phyloP scores from a whole-genome alignment of 441 rosid genomes.

The Brassica hybrid region DNA sequence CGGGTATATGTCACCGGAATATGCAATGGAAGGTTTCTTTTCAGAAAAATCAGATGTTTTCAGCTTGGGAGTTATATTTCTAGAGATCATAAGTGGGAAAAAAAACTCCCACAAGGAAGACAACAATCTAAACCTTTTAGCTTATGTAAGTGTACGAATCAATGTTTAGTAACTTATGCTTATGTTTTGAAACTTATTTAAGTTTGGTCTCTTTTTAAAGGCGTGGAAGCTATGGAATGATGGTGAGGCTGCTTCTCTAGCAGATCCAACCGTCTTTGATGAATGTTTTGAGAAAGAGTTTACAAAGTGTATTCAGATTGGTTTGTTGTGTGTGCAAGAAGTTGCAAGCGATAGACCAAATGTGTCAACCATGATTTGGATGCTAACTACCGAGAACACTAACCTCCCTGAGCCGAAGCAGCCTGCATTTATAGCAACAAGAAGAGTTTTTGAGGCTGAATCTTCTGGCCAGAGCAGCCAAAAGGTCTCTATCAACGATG shows the following conservation, averaged over 20 bases:
- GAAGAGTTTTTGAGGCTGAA: conserved; percentile 45
- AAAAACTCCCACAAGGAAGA: conserved; percentile 49
- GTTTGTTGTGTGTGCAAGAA: too few relatives aligned
- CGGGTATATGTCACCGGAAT: conserved; percentile 70
- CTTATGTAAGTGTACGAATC: conserved; percentile 50
- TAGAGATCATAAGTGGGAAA: conserved; percentile 71
- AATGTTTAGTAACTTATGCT: too few relatives aligned
- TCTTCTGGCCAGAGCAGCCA: conserved; percentile 47
- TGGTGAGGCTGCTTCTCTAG: conserved; percentile 38
- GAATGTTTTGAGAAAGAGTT: conserved; percentile 37
- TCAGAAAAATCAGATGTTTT: conserved; percentile 72
- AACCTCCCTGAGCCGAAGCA: conserved; percentile 41
- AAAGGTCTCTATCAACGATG: conserved; percentile 31
- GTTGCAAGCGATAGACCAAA: too few relatives aligned
- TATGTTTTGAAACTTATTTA: background rate
- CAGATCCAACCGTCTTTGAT: conserved; percentile 41
- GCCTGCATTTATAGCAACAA: conserved; percentile 43
- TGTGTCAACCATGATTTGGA: too few relatives aligned
- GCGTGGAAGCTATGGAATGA: conserved; percentile 73
- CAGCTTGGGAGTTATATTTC: conserved; percentile 61
- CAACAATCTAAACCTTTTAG: conserved; percentile 46
- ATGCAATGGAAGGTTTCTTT: conserved; percentile 61
- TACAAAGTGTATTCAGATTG: too few relatives aligned
- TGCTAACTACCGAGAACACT: too few relatives aligned
- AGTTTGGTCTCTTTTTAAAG: conserved; percentile 37